Base-by-base conservation (phyloP, 306 rosid genomes). In the Ochetophila trinervis region DNA sequence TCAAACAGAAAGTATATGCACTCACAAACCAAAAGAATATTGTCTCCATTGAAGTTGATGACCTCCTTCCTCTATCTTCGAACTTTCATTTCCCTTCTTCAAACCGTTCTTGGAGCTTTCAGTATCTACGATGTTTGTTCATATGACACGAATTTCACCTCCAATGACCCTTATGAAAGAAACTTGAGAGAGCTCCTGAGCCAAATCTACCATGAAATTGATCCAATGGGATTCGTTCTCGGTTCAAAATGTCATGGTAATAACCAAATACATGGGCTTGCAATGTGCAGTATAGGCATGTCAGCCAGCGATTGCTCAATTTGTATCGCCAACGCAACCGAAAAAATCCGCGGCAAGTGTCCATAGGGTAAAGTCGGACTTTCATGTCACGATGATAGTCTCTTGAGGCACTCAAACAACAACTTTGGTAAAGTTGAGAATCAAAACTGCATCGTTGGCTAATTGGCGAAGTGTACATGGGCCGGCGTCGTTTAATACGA, bases 281-380 rank as follows among this genome's bases (percentile, higher is more conserved):
- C 73, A 7, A 79, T 81, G 2, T 78, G 89, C 12, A 65, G 77
- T 0, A 78, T 77, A 0, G 74, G 74, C 4, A 78, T 76, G 16
- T 85, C 84, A 0, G 0, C 79, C 34, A 47, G 49, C 0, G 84
- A 85, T 17, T 74, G 89, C 74, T 60, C 60, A 48, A 64, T 66
- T 1, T 72, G 86, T 62, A 67, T 81, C 22, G 23, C 23, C 8
- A 62, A 74, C 0, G 86, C 83, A 44, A 50, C 55, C 24, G 53
- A 7, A n/a, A 49, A 70, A 27, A 50, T 81, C 22, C 59, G 15
- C 50, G 49, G 7, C 22, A 64, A 15, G n/a, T 78, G 83, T 11
- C 70, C 71, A 0, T 37, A 71, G 5, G 60, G 67, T 63, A 75
- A 82, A 72, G 79, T 62, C 11, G 83, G 44, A 19, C 53, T 69